Base-by-base conservation (phyloP, 352 stramenopile genomes). In the Pythium insidiosum region DNA sequence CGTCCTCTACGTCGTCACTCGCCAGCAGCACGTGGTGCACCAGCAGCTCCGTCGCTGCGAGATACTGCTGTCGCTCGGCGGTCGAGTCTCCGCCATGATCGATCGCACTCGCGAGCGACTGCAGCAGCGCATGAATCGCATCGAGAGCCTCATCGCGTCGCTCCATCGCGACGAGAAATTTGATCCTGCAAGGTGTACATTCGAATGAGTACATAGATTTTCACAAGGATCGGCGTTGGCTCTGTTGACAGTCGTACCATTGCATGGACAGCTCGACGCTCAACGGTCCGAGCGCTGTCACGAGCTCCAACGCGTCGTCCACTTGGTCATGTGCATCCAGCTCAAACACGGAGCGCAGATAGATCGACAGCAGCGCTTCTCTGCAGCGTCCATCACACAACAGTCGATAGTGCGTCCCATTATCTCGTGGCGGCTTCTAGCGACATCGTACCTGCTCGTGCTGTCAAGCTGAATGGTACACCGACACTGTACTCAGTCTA, bases 131-230 rank as follows among this genome's bases (percentile, higher is more conserved):
- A 34, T 52, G 39, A 15, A 80, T 36, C 10, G 44, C 26, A n/a
- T 71, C 47, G 20, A 58, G 41, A 0, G 71, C 74, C 16, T 56
- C 34, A 2, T 47, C 25, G 45, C 41, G 44, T 18, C 50, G 68
- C 26, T 76, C 66, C 74, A 87, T 87, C 13, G 67, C 71, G 3
- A 83, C 38, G 10, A 87, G 47, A 44, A 87, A 84, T 24, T 79
- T 77, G 45, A 73, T 70, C 65, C 65, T 75, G 23, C 16, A 48
- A 3, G 13, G 2, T 20, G 21, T 6, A 23, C 4, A 16, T 30
- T 5, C 19, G 13, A 5, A 3, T 29, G 13, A 30, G 21, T 30
- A 45, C 15, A 20, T n/a, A n/a, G n/a, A n/a, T n/a, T 19, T 16
- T 18, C 15, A 43, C 36, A 25, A 24, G 20, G 15, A 9, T 26